Conservation (phyloP, 495 filamentous ascomycete species). For the Podospora pseudopauciseta region DNA sequence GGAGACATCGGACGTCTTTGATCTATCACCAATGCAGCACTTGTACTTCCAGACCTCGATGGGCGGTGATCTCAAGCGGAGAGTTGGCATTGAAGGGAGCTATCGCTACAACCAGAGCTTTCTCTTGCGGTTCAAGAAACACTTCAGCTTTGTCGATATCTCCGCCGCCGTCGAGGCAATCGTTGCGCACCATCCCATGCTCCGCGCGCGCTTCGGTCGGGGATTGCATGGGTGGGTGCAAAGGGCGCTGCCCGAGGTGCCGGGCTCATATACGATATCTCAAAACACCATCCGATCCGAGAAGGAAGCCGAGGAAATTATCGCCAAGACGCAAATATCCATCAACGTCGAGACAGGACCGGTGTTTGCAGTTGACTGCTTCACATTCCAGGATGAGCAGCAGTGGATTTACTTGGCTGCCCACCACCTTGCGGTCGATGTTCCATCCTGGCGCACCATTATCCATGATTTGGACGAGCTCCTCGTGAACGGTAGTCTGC, state of each 20-base stretch:
- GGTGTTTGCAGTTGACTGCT: conserved; percentile 47
- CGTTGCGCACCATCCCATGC: conserved; percentile 65
- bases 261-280: conserved; percentile 39
- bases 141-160: conserved; percentile 46
- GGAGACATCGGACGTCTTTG: conserved; percentile 50
- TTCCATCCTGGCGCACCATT: conserved; percentile 67
- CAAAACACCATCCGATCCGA: conserved; percentile 37
- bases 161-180: conserved; percentile 54
- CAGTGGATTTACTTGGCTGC: conserved; percentile 60
- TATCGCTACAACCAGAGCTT: conserved; percentile 75
- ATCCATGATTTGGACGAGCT: conserved; percentile 64
- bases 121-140: conserved; percentile 53
- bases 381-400: conserved; percentile 46
- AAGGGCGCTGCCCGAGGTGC: conserved; percentile 34
- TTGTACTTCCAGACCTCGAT: conserved; percentile 60
- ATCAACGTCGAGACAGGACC: conserved; percentile 45
- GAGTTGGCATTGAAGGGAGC: conserved; percentile 47
- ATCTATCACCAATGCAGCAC: conserved; percentile 67
- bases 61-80: conserved; percentile 33
- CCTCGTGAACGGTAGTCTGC: conserved; percentile 45
- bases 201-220: conserved; percentile 60
- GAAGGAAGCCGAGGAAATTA: conserved; percentile 39
- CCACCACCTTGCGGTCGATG: conserved; percentile 67
- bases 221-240: conserved; percentile 41
- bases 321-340: conserved; percentile 35